Evolutionary conservation across 805 yeast genomes (phyloP).

Genomic region (Candida rishiriensis): DNA sequence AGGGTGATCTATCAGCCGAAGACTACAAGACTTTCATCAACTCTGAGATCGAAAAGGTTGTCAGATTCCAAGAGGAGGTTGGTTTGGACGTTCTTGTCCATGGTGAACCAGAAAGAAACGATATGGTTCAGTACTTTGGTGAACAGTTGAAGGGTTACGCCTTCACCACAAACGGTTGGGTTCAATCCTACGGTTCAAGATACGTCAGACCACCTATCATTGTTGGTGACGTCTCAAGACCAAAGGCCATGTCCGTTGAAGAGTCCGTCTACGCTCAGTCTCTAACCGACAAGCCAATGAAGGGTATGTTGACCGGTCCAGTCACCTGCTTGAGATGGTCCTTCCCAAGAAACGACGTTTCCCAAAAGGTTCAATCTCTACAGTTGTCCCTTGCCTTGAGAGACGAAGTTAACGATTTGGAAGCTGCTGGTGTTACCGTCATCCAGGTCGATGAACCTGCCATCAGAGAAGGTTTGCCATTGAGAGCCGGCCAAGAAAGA

Average conservation of each 20-base stretch:
- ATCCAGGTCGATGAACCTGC: conserved; percentile 99
- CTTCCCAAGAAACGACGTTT: conserved; percentile 98
- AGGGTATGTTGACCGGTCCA: conserved; percentile 99
- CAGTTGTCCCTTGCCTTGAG: conserved; percentile 97
- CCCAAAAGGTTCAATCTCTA: conserved; percentile 89
- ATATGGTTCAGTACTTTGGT: conserved; percentile 99
- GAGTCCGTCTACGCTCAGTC: conserved; percentile 99
- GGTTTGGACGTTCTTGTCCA: conserved; percentile 98
- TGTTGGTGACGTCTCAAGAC: conserved; percentile 99
- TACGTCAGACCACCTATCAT: conserved; percentile 99
- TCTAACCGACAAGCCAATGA: conserved; percentile 90
- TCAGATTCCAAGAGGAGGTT: conserved; percentile 98
- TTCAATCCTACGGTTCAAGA: conserved; percentile 99
- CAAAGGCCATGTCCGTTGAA: conserved; percentile 96
- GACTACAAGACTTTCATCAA: conserved; percentile 96
- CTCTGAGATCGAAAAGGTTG: conserved; percentile 91
- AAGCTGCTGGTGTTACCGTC: conserved; percentile 95
- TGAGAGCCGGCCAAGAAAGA: conserved; percentile 97
- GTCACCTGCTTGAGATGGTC: conserved; percentile 99
- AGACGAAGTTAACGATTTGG: conserved; percentile 97
- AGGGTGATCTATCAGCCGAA: conserved; percentile 95
- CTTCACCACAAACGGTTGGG: conserved; percentile 99
- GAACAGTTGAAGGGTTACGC: conserved; percentile 98
- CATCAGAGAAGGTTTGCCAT: conserved; percentile 99
- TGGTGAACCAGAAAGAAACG: conserved; percentile 99